Evolutionary conservation across 495 filamentous ascomycete species (phyloP), one percentile per base, ranked within the genome.

Genomic region (Tuber microsphaerosporum): DNA sequence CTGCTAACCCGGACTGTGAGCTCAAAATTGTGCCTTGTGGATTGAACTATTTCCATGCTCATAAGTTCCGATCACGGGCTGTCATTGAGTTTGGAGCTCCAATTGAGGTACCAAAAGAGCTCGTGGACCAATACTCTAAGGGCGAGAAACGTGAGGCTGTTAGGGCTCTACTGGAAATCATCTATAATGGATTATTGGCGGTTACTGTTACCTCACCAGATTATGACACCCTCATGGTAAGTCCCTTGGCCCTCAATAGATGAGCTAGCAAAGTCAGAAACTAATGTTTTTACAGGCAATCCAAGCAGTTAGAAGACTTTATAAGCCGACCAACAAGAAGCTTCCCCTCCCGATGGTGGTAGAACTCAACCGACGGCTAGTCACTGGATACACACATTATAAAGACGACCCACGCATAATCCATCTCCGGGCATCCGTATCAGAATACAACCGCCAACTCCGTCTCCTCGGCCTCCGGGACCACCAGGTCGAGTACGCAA

Each of bases 11-110:
- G 6, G 88, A 96, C 77, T 97, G 92, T 82, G 94, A 92, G n/a
- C 83, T 99, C 77, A 96, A 93, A 84, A 98, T 99, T 80, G 92
- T 99, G n/a, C 96, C 96, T n/a, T 94, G 93, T 71, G 96, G 96
- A 76, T 98, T 98, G 95, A 99, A 99, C 82, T 99, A 99, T 84
- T 99, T 99, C 85, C 95, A 99, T 84, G 92, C 95, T 7, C 95
- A 99, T 85, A 99, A 98, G 83, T 99, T 99, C 85, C 90, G 95
- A 26, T 99, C 95, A 71, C 88, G 95, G 82, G 96, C 96, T 51
- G 95, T 99, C 2, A 89, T 99, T 75, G 95, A 99, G 80, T 99
- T 99, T 83, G 95, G 96, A 34, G 90, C 87, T 41, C 94, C 95
- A 4, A 87, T 98, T 46, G 91, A 96, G 75, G 89, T 97, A 14